These are phyloP conservation scores for Flammula alnicola DNA, from an alignment of 1,284 basidiomycete genomes.

Conservation along the genomic window DNA sequence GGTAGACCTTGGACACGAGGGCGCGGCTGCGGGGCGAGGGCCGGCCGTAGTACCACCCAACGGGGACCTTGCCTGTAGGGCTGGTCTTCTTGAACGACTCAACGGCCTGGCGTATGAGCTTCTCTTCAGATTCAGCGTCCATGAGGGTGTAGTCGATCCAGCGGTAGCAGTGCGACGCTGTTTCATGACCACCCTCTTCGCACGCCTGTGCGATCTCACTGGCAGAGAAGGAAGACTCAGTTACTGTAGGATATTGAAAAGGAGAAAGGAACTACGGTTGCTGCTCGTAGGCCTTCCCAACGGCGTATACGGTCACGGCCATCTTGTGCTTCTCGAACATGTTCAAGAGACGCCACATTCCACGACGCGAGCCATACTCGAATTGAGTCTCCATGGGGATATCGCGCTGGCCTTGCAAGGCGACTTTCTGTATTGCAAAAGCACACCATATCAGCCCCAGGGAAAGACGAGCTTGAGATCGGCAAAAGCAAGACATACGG, in stretches of 20 bases:
- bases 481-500: too few relatives aligned
- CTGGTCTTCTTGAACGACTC: constrained; percentile 19
- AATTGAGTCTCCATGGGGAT: constrained; percentile 23
- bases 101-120: constrained; percentile 17
- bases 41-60: constrained; percentile 22
- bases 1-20: constrained; percentile 20
- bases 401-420: constrained; percentile 16
- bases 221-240: neutral
- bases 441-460: too few relatives aligned
- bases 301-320: constrained; percentile 19
- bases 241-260: neutral
- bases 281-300: constrained; percentile 19
- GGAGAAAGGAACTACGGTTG: constrained; percentile 13
- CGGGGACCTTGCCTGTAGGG: constrained; percentile 18
- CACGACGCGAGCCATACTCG: constrained; percentile 21
- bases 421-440: too few relatives aligned
- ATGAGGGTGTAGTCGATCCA: constrained; percentile 21
- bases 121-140: constrained; percentile 20
- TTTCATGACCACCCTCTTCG: constrained; percentile 20
- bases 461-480: too few relatives aligned
- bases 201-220: constrained; percentile 19
- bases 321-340: constrained; percentile 22
- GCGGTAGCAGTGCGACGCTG: constrained; percentile 23
- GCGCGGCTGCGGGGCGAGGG: constrained; percentile 20
- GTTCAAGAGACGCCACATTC: constrained; percentile 23